phyloP scores from a whole-genome alignment of 139 green algal species.

The Mesostigma viride region DNA sequence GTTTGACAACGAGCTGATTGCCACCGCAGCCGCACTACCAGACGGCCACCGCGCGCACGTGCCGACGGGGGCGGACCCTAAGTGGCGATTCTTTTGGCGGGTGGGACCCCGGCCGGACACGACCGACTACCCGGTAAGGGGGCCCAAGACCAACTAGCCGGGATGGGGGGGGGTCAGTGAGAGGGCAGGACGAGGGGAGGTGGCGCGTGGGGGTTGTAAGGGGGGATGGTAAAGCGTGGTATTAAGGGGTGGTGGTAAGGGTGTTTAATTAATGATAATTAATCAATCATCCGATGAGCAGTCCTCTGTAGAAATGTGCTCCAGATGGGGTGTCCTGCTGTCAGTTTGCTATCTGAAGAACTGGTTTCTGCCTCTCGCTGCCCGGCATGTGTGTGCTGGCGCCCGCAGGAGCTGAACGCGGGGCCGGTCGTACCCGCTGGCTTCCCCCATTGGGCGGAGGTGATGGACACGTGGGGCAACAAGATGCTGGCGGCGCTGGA shows the following conservation, averaged over 20 bases:
- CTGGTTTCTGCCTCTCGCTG: background rate
- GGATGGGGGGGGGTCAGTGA: no score
- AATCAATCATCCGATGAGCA: no score
- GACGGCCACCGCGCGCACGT: conserved; percentile 33
- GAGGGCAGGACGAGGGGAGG: no score
- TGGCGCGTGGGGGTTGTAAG: no score
- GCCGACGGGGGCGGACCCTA: conserved; percentile 52
- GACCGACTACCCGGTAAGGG: conserved; percentile 41
- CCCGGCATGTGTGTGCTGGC: background rate
- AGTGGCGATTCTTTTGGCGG: conserved; percentile 84
- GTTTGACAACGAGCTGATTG: conserved; percentile 32
- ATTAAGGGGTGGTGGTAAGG: no score
- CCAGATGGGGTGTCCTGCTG: no score
- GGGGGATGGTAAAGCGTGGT: no score
- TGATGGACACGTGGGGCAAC: conserved; percentile 74
- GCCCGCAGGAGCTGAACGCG: conserved; percentile 67
- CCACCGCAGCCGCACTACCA: conserved; percentile 27
- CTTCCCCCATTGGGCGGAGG: conserved; percentile 61
- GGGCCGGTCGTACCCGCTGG: conserved; percentile 41
- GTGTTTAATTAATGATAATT: no score
- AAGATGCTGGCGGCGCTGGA: conserved; percentile 43
- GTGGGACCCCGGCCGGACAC: conserved; percentile 45
- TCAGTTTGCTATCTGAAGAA: no score
- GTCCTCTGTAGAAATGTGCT: no score
- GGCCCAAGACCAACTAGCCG: background rate